Evolutionary conservation across 2,329 filamentous ascomycete genomes (phyloP).

Genomic region (Orbilia javanica): DNA sequence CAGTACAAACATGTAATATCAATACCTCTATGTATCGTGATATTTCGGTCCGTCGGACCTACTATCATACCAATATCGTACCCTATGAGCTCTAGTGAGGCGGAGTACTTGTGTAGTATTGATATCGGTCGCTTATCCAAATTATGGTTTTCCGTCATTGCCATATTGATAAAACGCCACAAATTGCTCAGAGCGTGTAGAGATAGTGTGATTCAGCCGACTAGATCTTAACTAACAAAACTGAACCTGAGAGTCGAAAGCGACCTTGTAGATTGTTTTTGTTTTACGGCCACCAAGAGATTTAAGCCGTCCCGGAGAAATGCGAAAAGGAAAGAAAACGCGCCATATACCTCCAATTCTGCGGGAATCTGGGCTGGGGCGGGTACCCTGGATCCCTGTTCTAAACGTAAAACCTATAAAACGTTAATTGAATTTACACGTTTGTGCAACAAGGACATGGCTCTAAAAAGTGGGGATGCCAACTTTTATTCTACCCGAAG

Average conservation of each 20-base stretch:
- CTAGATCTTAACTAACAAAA: not conserved
- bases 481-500: slow-evolving; percentile 6
- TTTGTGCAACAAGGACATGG: slow-evolving; percentile 37
- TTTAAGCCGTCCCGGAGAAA: slow-evolving; percentile 14
- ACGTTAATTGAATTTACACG: not conserved
- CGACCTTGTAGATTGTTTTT: not conserved
- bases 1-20: not conserved
- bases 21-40: not conserved
- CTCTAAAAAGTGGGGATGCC: slow-evolving; percentile 30
- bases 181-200: not conserved
- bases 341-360: not conserved
- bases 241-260: not conserved
- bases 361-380: not conserved
- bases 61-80: not conserved
- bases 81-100: not conserved
- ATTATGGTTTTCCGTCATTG: not conserved
- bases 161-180: slow-evolving; percentile 23
- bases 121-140: slow-evolving; percentile 9
- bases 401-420: slow-evolving; percentile 10
- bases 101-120: not conserved
- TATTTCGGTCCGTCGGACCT: slow-evolving; percentile 31
- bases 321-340: not conserved
- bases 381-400: not conserved
- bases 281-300: not conserved
- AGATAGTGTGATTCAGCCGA: not conserved